phyloP scores from a whole-genome alignment of 192 early-diverging fungal genomes.

The Backusella mclennaniae region DNA sequence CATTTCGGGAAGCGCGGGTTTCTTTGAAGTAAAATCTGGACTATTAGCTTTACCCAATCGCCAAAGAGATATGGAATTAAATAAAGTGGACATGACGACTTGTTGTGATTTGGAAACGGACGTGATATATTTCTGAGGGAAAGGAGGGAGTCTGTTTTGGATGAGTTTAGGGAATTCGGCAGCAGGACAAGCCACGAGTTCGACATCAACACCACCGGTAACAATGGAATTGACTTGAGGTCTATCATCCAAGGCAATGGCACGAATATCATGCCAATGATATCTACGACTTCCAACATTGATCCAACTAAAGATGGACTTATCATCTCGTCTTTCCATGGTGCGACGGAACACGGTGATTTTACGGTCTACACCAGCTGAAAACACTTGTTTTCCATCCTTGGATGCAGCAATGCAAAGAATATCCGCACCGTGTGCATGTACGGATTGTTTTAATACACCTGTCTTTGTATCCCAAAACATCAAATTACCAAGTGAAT shows the following conservation, averaged over 20 bases:
- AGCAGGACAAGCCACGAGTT: slow-evolving; percentile 60
- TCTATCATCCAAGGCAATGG: slow-evolving; percentile 75
- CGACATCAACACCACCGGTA: slow-evolving; percentile 84
- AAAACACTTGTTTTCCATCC: slow-evolving; percentile 74
- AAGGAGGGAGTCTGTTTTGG: slow-evolving; percentile 61
- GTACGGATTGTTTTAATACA: slow-evolving; percentile 68
- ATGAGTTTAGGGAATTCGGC: slow-evolving; percentile 59
- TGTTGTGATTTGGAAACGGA: slow-evolving; percentile 63
- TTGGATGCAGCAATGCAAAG: slow-evolving; percentile 73
- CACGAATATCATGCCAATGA: slow-evolving; percentile 94
- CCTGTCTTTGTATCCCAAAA: slow-evolving; percentile 81
- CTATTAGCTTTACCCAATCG: slow-evolving; percentile 62
- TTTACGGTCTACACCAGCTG: slow-evolving; percentile 90
- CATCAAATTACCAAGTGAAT: slow-evolving; percentile 86
- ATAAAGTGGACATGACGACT: slow-evolving; percentile 60
- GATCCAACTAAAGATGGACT: slow-evolving; percentile 63
- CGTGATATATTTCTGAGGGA: slow-evolving; percentile 56
- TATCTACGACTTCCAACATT: slow-evolving; percentile 82
- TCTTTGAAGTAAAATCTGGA: not conserved
- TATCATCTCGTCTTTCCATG: slow-evolving; percentile 37
- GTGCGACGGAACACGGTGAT: slow-evolving; percentile 66
- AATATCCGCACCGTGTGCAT: slow-evolving; percentile 84
- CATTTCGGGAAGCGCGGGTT: slow-evolving; percentile 44
- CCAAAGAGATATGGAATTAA: slow-evolving; percentile 79
- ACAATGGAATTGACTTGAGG: slow-evolving; percentile 68